Conservation (phyloP, 345 rosid genomes). For the Brassica incana region DNA sequence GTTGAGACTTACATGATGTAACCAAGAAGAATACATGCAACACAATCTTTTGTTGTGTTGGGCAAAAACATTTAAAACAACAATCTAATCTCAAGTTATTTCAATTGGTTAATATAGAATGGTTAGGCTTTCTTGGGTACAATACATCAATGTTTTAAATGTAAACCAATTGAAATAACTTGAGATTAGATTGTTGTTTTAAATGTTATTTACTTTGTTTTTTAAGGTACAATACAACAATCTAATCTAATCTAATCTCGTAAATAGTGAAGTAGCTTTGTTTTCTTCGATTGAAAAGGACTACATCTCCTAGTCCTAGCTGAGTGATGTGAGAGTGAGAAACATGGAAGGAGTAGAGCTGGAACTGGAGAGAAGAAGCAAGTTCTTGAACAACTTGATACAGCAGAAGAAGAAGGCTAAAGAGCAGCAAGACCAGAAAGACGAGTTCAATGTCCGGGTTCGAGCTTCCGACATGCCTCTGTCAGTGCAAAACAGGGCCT, state of each 20-base stretch:
- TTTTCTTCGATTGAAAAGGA: conserved; percentile 1
- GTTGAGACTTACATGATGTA: neutral
- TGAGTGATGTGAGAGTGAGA: conserved; percentile 35
- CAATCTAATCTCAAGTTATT: neutral
- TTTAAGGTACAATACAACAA: no score
- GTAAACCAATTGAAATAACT: neutral
- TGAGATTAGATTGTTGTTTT: neutral
- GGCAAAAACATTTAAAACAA: neutral
- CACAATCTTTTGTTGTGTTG: neutral
- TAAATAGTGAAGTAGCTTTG: conserved; percentile 1
- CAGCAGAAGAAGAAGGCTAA: conserved; percentile 87
- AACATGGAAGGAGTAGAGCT: conserved; percentile 74
- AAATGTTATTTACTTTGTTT: neutral
- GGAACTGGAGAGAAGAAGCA: conserved; percentile 92
- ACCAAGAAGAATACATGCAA: neutral
- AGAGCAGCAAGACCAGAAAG: conserved; percentile 62
- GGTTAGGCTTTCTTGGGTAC: neutral
- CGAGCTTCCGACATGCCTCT: conserved; percentile 89
- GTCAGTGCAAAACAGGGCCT: conserved; percentile 66
- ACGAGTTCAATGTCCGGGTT: conserved; percentile 60
- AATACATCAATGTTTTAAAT: neutral
- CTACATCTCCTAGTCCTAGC: neutral
- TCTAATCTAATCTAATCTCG: neutral
- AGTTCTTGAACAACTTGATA: conserved; percentile 80
- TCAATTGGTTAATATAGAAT: neutral